Conservation (phyloP, 257 asterid genomes). For the Jacaranda copaia region DNA sequence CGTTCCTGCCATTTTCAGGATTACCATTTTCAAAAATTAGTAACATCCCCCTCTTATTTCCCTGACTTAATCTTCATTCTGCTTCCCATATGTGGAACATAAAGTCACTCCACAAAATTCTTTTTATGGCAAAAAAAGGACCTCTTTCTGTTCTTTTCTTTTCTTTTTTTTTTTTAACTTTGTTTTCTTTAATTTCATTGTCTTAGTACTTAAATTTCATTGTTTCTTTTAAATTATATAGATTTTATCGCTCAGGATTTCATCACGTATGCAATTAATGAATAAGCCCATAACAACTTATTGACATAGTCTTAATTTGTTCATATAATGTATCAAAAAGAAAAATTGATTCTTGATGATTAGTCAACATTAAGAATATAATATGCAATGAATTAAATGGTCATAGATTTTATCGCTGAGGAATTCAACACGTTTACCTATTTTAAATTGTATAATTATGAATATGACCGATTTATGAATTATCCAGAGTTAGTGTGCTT, state of each 20-base stretch:
- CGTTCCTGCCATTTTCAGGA: slow-evolving; percentile 34
- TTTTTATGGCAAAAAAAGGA: neutral
- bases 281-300: no score
- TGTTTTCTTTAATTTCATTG: neutral
- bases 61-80: slow-evolving; percentile 25
- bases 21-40: slow-evolving; percentile 31
- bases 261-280: no score
- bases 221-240: no score
- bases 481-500: neutral
- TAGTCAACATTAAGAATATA: neutral
- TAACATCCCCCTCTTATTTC: slow-evolving; percentile 30
- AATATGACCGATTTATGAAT: slow-evolving; percentile 14
- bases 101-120: neutral
- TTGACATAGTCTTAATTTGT: no score
- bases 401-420: no score
- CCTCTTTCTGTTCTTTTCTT: neutral
- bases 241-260: no score
- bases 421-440: no score
- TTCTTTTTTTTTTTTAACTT: no score
- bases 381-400: slow-evolving; percentile 19
- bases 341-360: neutral
- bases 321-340: neutral
- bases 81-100: slow-evolving; percentile 41
- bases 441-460: slow-evolving; percentile 4
- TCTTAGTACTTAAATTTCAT: neutral